A percentile compares a stretch with the other conserved stretches of the same genome.
Conservation (phyloP, 1,139 yeast species). For the Blastobotrys illinoisensis region DNA sequence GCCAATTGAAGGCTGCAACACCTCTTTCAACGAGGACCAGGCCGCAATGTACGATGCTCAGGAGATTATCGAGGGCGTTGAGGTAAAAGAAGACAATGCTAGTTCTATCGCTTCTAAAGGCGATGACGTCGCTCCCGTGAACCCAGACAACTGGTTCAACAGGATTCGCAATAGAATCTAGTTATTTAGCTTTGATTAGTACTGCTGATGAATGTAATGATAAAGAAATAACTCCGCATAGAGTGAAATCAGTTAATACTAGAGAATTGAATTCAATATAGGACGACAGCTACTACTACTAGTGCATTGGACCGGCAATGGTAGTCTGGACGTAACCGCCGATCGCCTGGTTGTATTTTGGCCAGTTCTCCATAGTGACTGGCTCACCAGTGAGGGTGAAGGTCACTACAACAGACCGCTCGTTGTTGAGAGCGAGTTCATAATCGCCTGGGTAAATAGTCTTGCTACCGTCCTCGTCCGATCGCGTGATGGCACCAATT, state of each 20-base stretch:
- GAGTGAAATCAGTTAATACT: no score
- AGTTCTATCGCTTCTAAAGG: neutral
- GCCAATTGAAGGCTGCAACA: constrained; percentile 46
- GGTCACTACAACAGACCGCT: neutral
- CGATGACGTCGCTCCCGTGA: neutral
- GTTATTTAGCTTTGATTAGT: neutral
- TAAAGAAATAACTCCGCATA: neutral
- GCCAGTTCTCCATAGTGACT: neutral
- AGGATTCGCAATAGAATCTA: neutral
- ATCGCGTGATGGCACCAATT: constrained; percentile 11
- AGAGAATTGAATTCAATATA: no score
- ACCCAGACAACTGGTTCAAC: neutral
- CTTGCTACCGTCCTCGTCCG: constrained; percentile 13
- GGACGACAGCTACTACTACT: no score
- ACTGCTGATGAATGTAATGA: neutral
- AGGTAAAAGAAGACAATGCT: constrained; percentile 1
- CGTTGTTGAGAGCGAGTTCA: neutral
- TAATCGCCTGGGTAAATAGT: constrained; percentile 15
- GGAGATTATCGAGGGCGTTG: constrained; percentile 4
- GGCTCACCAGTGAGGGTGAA: neutral
- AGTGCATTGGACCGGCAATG: neutral
- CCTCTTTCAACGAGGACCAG: constrained; percentile 9
- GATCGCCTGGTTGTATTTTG: neutral
- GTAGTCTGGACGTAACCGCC: neutral
- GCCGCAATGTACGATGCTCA: constrained; percentile 6